Conservation (phyloP, 2,329 filamentous ascomycete genomes). For the Calycina herbarum region DNA sequence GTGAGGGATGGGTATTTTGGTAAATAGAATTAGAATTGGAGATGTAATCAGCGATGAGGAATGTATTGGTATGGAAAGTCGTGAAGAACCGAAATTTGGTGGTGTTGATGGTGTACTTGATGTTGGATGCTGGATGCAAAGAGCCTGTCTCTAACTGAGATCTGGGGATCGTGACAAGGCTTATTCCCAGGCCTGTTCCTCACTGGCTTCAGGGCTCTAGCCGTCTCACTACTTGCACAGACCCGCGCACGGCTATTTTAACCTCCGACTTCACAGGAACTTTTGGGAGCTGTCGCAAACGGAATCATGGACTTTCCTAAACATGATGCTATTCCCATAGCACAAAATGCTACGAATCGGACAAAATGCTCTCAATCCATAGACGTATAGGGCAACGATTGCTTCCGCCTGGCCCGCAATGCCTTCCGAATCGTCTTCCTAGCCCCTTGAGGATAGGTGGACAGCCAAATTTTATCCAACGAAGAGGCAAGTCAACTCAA, state of each 20-base stretch:
- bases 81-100: background rate
- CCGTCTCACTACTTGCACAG: background rate
- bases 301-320: slow-evolving; percentile 2
- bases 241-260: background rate
- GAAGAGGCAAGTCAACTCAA: background rate
- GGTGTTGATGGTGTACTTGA: background rate
- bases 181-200: background rate
- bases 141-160: background rate
- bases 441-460: too few species aligned
- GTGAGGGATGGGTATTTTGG: background rate
- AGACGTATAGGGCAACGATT: slow-evolving; percentile 15
- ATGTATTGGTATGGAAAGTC: background rate
- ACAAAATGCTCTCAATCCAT: slow-evolving; percentile 19
- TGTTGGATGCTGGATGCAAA: background rate
- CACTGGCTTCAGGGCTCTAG: background rate
- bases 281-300: background rate
- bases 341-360: slow-evolving; percentile 11
- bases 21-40: slow-evolving; percentile 7
- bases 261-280: background rate
- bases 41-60: background rate
- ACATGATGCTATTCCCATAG: slow-evolving; percentile 23
- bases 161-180: slow-evolving; percentile 1
- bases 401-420: slow-evolving; percentile 9
- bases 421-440: background rate
- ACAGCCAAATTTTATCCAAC: background rate